Evolutionary conservation across 1,284 basidiomycete genomes (phyloP), one percentile per base, ranked within the genome.

Genomic region (Anthracocystis setariae): DNA sequence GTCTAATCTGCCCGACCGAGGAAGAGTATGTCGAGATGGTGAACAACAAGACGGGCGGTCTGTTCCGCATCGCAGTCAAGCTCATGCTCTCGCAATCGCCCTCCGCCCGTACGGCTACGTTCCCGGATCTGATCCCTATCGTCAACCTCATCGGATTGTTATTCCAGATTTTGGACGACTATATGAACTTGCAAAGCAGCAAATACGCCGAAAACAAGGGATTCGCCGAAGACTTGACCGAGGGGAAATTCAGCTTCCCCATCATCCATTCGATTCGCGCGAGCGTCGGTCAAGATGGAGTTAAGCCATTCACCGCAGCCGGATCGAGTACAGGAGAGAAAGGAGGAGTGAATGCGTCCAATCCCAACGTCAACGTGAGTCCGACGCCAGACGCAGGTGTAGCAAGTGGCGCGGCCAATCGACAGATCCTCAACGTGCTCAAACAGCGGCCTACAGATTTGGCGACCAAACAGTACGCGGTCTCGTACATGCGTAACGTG

Each of bases 141-240:
- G 92, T 95, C 57, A 97, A 97, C 82, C 87, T 98, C 10, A 91
- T 98, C 69, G 93, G 95, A 1, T 88, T 98, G 15, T 92, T 90
- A 78, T 98, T 95, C 83, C 96, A 98, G 83, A 96, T 99, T 72
- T 86, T 94, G 23, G 96, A 99, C 82, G 95, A 99, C 82, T 93
- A 95, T 63, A 92, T 96, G 90, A 98, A 98, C 81, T 85, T 98
- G 32, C 90, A 94, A 77, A 93, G 91, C 46, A 88, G 52, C 17
- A 74, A 94, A 90, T 97, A 98, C 78, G 87, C 90, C 2, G 86
- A 88, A 33, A 94, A 95, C 85, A 98, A 98, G 84, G 94, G 94
- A 5, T 97, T 92, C 79, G 92, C 91, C 7, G 94, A 98, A 84
- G 94, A 97, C 78, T 86, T 98, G 8, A 92, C 92, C 0, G 94